Evolutionary conservation across 1,139 yeast species (phyloP).

Genomic region (Blastobotrys indianensis): DNA sequence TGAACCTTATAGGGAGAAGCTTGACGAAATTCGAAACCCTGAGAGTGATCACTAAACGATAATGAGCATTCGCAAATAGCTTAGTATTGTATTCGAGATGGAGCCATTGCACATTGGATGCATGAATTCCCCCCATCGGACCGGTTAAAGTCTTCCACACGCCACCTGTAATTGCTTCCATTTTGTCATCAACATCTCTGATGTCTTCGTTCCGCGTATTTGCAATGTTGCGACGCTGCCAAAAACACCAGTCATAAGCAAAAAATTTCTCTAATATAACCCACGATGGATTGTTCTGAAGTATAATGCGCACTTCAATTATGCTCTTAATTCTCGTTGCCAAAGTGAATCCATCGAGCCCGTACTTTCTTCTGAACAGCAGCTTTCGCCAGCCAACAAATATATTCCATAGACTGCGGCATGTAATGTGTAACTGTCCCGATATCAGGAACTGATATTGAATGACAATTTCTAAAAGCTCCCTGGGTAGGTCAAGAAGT

Average conservation of each 20-base stretch:
- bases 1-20: slow-evolving; percentile 22
- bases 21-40: slow-evolving; percentile 20
- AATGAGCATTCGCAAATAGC: slow-evolving; percentile 24
- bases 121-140: slow-evolving; percentile 26
- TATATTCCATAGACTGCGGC: slow-evolving; percentile 1
- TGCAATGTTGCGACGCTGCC: slow-evolving; percentile 19
- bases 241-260: slow-evolving; percentile 24
- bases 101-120: slow-evolving; percentile 25
- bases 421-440: slow-evolving; percentile 1
- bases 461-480: slow-evolving; percentile 13
- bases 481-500: slow-evolving; percentile 13
- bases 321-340: slow-evolving; percentile 9
- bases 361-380: slow-evolving; percentile 13
- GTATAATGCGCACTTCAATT: background rate
- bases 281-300: slow-evolving; percentile 13
- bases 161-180: slow-evolving; percentile 13
- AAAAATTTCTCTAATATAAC: slow-evolving; percentile 16
- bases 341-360: slow-evolving; percentile 15
- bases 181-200: slow-evolving; percentile 9
- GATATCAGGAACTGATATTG: slow-evolving; percentile 14
- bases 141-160: slow-evolving; percentile 21
- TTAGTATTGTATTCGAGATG: slow-evolving; percentile 23
- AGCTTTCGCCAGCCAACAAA: slow-evolving; percentile 10
- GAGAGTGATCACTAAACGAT: slow-evolving; percentile 23
- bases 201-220: slow-evolving; percentile 12